phyloP scores from a whole-genome alignment of 2,329 filamentous ascomycete genomes.

The Epichloe aotearoae region DNA sequence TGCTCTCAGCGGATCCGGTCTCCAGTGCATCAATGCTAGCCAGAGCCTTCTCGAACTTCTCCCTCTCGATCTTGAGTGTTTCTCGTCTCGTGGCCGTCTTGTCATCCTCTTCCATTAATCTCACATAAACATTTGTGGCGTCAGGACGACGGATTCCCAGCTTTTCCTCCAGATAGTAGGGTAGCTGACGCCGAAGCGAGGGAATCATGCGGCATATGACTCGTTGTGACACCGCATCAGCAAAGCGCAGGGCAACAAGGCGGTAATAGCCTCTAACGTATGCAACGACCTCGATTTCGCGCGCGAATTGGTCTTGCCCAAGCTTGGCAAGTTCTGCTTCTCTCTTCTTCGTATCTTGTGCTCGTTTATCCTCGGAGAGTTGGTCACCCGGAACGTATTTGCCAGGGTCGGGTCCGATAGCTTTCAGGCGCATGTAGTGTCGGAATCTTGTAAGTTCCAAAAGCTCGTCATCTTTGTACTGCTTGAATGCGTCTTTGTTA shows the following conservation, averaged over 20 bases:
- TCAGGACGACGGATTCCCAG: constrained; percentile 26
- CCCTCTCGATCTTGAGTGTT: constrained; percentile 27
- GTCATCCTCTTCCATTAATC: constrained; percentile 36
- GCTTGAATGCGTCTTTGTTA: constrained; percentile 33
- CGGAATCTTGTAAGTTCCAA: constrained; percentile 33
- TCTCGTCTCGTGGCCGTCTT: constrained; percentile 27
- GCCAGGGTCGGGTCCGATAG: constrained; percentile 16
- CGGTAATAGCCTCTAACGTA: constrained; percentile 58
- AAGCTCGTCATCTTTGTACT: constrained; percentile 33
- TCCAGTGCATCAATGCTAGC: constrained; percentile 32
- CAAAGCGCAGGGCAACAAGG: constrained; percentile 50
- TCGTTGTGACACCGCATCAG: constrained; percentile 39
- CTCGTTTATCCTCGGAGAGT: constrained; percentile 34
- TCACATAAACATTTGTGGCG: constrained; percentile 20
- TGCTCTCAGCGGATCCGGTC: constrained; percentile 13
- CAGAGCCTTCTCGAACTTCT: constrained; percentile 34
- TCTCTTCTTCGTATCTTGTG: constrained; percentile 29
- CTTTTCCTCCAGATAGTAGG: constrained; percentile 28
- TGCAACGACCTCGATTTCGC: constrained; percentile 48
- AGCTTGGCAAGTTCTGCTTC: constrained; percentile 32
- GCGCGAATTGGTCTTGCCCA: constrained; percentile 41
- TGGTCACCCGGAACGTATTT: constrained; percentile 6
- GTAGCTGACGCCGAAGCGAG: constrained; percentile 25
- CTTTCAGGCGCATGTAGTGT: constrained; percentile 34
- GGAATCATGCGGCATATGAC: constrained; percentile 37